A percentile compares a stretch with the other conserved stretches of the same genome.
Conservation (phyloP, 108 stramenopile genomes). For the Fragilariopsis cylindrus region DNA sequence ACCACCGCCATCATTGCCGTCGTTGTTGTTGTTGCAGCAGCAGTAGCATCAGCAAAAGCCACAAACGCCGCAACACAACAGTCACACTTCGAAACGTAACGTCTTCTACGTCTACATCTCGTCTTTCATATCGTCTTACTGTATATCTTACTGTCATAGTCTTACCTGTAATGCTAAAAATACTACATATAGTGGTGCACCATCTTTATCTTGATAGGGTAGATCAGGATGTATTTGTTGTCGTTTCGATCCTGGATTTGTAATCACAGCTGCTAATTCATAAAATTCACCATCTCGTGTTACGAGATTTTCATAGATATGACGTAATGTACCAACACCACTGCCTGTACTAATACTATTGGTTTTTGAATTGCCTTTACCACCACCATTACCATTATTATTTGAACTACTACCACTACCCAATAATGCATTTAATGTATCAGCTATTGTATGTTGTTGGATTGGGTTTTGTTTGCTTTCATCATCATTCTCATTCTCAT, state of each 20-base stretch:
- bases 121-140: too few species aligned
- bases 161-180: constrained; percentile 45
- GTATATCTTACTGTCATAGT: too few species aligned
- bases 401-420: too few species aligned
- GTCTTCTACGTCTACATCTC: too few species aligned
- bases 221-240: constrained; percentile 64
- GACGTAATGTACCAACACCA: constrained; percentile 33
- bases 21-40: too few species aligned
- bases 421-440: too few species aligned
- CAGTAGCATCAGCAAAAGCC: too few species aligned
- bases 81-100: too few species aligned
- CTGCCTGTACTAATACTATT: neutral
- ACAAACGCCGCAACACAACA: too few species aligned
- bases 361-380: constrained; percentile 38
- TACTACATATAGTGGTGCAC: constrained; percentile 52
- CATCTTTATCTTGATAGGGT: constrained; percentile 22
- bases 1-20: too few species aligned
- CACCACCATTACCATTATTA: constrained; percentile 22
- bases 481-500: neutral
- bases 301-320: constrained; percentile 50
- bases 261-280: constrained; percentile 56
- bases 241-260: constrained; percentile 45
- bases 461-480: too few species aligned
- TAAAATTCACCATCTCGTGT: constrained; percentile 53
- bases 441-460: too few species aligned